Evolutionary conservation across 177 flowering plant genomes (phyloP).

Genomic region (Vitis hybrid): DNA sequence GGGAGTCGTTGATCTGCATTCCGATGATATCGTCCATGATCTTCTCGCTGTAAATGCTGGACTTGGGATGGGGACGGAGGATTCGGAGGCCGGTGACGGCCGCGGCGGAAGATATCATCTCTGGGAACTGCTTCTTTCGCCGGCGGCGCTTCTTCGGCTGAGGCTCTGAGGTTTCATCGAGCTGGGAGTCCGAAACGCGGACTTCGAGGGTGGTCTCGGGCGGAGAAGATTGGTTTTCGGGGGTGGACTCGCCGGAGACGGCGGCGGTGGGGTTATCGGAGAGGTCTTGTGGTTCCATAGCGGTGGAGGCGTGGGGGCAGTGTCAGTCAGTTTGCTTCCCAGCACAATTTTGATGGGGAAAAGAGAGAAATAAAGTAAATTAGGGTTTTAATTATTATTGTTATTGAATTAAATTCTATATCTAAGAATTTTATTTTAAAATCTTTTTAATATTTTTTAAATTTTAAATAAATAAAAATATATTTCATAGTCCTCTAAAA

Average conservation of each 20-base stretch:
- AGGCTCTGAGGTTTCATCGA: background rate
- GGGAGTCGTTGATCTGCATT: slow-evolving; percentile 46
- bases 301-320: no score
- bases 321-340: no score
- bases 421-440: no score
- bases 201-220: slow-evolving; percentile 13
- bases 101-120: slow-evolving; percentile 45
- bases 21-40: slow-evolving; percentile 32
- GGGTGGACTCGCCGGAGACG: slow-evolving; percentile 23
- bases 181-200: slow-evolving; percentile 20
- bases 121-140: slow-evolving; percentile 44
- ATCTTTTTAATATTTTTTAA: no score
- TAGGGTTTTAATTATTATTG: no score
- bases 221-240: slow-evolving; percentile 18
- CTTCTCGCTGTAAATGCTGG: slow-evolving; percentile 36
- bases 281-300: slow-evolving; percentile 3
- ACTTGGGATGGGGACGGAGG: slow-evolving; percentile 46
- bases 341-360: no score
- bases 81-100: slow-evolving; percentile 43
- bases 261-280: slow-evolving; percentile 20
- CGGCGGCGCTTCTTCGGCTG: slow-evolving; percentile 40
- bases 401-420: no score
- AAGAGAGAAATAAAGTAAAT: no score
- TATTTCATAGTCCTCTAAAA: no score
- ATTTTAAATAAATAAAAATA: no score